Base-by-base conservation (phyloP, 108 stramenopile genomes). In the Cylindrotheca closterium region DNA sequence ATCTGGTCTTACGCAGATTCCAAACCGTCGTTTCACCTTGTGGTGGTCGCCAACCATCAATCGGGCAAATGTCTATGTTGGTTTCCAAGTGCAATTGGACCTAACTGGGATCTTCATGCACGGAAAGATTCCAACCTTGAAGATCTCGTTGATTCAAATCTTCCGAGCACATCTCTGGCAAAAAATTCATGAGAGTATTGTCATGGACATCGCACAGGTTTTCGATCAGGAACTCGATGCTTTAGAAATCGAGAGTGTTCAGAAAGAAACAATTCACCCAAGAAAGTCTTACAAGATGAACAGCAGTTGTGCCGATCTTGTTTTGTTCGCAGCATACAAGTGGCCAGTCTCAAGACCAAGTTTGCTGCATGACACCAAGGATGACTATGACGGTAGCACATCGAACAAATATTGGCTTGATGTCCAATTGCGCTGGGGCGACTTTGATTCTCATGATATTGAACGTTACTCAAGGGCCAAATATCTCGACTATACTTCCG, bases 11-110 rank as follows among this genome's bases (percentile, higher is more conserved):
- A 99, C 97, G 59, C 99, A 99, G 81, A 99, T 99, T 72, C 99
- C 99, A 21, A 99, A 99, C 69, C 94, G 99, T 61, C 95, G 99
- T 51, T 99, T 99, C 83, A 97, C 97, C 19, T 73, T 99, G 34
- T 99, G 99, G 99, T 99, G 99, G 99, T 96, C 94, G 0, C 99
- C 99, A 10, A 99, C 99, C 24, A 98, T 99, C 86, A 99, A 99
- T 76, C 88, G 99, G 24, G 97, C 97, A 7, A 98, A 98, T 71
- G 99, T 99, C 29, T 99, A 99, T 69, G 96, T 99, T 63, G 99
- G 99, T 51, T 99, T 99, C 81, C 99, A 99, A 78, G 99, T 99
- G 22, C 99, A 99, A 71, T 89, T 99, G 33, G 99, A 99, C 77
- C 78, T 99, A 25, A 98, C 99, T 37, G 99, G 99, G 51, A 99